phyloP scores from a whole-genome alignment of 768 basidiomycete genomes.

The Leccinum subgranulosum region DNA sequence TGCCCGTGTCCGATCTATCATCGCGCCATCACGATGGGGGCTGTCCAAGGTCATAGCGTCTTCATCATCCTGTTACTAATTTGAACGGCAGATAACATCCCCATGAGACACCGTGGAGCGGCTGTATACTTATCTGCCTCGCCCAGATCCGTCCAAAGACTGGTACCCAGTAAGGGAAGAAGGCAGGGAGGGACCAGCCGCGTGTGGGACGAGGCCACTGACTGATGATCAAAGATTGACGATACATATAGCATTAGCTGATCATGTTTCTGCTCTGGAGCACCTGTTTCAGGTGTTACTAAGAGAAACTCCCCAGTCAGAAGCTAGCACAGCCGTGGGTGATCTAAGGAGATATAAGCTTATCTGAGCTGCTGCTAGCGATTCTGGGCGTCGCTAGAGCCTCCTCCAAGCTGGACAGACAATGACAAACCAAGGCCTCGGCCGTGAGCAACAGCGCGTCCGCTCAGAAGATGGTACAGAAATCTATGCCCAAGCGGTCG shows the following conservation, averaged over 20 bases:
- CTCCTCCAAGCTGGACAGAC: neutral
- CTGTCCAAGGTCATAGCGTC: neutral
- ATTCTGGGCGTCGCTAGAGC: neutral
- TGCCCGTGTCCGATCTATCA: neutral
- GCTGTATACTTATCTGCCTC: neutral
- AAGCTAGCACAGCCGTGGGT: neutral
- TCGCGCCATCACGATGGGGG: neutral
- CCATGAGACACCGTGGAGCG: neutral
- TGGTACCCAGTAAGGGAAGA: neutral
- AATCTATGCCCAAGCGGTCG: constrained; percentile 6
- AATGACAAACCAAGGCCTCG: neutral
- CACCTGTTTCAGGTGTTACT: neutral
- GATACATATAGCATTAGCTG: neutral
- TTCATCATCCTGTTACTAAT: neutral
- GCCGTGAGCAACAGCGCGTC: neutral
- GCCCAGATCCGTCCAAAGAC: neutral
- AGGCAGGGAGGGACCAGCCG: neutral
- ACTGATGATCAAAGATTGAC: neutral
- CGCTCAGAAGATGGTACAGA: constrained; percentile 5
- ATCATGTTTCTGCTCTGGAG: neutral
- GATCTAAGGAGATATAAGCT: neutral
- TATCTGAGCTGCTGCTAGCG: neutral
- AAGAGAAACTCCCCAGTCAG: neutral
- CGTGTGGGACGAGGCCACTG: neutral
- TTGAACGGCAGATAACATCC: neutral